A percentile compares a stretch with the other conserved stretches of the same genome.
Conservation (phyloP, 2,329 filamentous ascomycete species). For the Exophiala sideris region DNA sequence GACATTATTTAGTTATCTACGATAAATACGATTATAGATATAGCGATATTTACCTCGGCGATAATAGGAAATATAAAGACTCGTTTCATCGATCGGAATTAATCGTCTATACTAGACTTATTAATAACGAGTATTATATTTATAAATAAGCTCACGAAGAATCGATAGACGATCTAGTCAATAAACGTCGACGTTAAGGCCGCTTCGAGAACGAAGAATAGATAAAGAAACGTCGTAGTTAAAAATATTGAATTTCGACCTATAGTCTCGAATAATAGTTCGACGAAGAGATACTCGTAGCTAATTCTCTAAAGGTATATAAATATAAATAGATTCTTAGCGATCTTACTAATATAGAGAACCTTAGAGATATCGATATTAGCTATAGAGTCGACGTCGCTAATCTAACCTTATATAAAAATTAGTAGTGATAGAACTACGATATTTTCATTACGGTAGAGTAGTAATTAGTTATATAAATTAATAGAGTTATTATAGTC, state of each 20-base stretch:
- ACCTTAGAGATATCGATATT: slow-evolving; percentile 28
- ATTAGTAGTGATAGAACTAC: slow-evolving; percentile 1
- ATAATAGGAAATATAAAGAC: slow-evolving; percentile 50
- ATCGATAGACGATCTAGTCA: slow-evolving; percentile 47
- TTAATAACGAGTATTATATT: slow-evolving; percentile 44
- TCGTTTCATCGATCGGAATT: slow-evolving; percentile 41
- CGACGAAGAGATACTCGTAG: slow-evolving; percentile 49
- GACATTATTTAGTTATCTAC: slow-evolving; percentile 45
- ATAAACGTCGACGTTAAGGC: slow-evolving; percentile 46
- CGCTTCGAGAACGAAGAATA: slow-evolving; percentile 49
- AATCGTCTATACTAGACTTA: slow-evolving; percentile 45
- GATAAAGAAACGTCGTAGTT: slow-evolving; percentile 45
- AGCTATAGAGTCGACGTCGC: slow-evolving; percentile 3
- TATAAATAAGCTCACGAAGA: slow-evolving; percentile 48
- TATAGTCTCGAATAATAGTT: slow-evolving; percentile 50
- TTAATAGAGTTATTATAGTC: slow-evolving; percentile 32
- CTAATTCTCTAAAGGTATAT: slow-evolving; percentile 43
- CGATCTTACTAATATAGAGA: slow-evolving; percentile 44
- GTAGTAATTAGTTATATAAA: slow-evolving; percentile 7
- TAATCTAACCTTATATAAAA: slow-evolving; percentile 6
- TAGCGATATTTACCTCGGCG: slow-evolving; percentile 34
- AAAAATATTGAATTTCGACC: slow-evolving; percentile 51
- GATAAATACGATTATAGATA: slow-evolving; percentile 32
- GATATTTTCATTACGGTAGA: neutral
- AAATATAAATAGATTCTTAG: slow-evolving; percentile 44